Evolutionary conservation across 2,329 filamentous ascomycete genomes (phyloP), one percentile per base, ranked within the genome.

Genomic region (Pestalotiopsis sp.): DNA sequence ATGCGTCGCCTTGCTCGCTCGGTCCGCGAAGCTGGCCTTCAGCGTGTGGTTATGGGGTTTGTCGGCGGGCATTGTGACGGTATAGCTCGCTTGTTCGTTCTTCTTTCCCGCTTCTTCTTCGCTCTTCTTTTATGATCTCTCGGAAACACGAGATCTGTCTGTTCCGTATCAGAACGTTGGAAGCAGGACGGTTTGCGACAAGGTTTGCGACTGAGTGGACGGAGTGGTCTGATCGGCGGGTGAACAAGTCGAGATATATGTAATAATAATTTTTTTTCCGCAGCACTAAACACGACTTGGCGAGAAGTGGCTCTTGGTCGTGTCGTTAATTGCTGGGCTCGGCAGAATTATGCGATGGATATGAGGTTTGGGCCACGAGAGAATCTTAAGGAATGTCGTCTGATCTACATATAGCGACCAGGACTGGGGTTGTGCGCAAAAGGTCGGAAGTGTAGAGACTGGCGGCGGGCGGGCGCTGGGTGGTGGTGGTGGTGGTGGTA

Each of bases 1-100:
- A 72, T 91, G 89, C 17, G 81, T 79, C 65, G 83, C 83, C 69
- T 82, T 80, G 71, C 83, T 80, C 49, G 86, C 84, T 74, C 88
- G 82, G 70, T 82, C 81, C 78, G 82, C 82, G 77, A 85, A 90
- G 68, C 85, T 85, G 76, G 82, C 81, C 80, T 82, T 83, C 71
- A 88, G 78, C 62, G 85, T 85, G 9, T 83, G 79, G 75, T 86
- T 84, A 64, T 77, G 75, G 41, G 75, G 72, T 71, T 73, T 73
- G 70, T 74, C 71, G 71, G 75, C 73, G 66, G 71, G 74, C 76
- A 78, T 78, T 61, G 70, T 71, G 70, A 69, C 68, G 67, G 60
- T 65, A 66, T 68, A 69, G 58, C 57, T 27, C 6, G n/a, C 57
- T 23, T 27, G 23, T 17, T 31, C 25, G 57, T 27, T 27, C 27